Evolutionary conservation across 176 grass and related monocot genomes (phyloP).

Genomic region (Zea luxurians): DNA sequence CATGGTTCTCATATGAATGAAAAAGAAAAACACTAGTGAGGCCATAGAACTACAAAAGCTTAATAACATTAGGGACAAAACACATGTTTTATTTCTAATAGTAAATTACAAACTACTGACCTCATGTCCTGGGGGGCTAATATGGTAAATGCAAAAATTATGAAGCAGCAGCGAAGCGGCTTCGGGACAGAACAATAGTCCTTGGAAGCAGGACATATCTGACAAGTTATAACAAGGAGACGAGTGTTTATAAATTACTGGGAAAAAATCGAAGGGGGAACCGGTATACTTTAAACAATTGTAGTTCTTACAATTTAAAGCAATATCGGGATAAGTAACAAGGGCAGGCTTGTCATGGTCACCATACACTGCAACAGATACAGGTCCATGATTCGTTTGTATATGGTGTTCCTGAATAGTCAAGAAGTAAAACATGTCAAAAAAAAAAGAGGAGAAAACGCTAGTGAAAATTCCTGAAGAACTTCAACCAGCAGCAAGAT

Average conservation of each 20-base stretch:
- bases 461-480: not conserved
- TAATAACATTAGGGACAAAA: constrained; percentile 1
- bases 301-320: constrained; percentile 72
- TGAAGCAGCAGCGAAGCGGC: constrained; percentile 90
- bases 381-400: constrained; percentile 74
- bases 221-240: constrained; percentile 25
- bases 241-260: constrained; percentile 5
- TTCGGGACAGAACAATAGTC: constrained; percentile 94
- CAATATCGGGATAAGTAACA: constrained; percentile 95
- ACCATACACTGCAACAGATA: constrained; percentile 93
- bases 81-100: constrained; percentile 12
- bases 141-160: constrained; percentile 99
- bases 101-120: constrained; percentile 47
- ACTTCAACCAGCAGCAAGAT: constrained; percentile 17
- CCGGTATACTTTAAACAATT: constrained; percentile 11
- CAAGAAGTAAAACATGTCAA: constrained; percentile 31
- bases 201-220: constrained; percentile 99
- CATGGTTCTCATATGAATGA: constrained; percentile 46
- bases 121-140: constrained; percentile 97
- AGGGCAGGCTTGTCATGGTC: constrained; percentile 95
- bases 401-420: constrained; percentile 89
- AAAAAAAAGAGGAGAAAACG: not conserved
- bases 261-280: not conserved
- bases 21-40: constrained; percentile 33
- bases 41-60: constrained; percentile 26